A percentile compares a stretch with the other conserved stretches of the same genome.
Evolutionary conservation across 139 green algal genomes (phyloP).

Genomic region (Micromonas commoda): DNA sequence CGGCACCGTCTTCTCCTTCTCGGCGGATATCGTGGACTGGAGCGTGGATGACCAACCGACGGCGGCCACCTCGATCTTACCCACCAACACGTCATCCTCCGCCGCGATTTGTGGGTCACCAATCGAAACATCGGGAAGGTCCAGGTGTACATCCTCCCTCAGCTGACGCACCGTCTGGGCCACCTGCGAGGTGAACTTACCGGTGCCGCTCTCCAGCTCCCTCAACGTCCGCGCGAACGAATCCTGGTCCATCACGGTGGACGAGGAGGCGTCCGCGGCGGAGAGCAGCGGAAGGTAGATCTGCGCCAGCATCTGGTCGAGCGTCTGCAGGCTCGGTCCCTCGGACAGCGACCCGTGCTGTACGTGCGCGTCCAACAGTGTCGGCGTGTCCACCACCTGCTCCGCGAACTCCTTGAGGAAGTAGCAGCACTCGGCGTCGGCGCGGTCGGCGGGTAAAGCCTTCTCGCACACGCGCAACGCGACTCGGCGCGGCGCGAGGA

Average conservation of each 20-base stretch:
- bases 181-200: slow-evolving; percentile 62
- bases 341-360: slow-evolving; percentile 53
- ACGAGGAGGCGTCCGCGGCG: slow-evolving; percentile 34
- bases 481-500: too few relatives aligned
- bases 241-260: neutral
- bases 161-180: slow-evolving; percentile 61
- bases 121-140: slow-evolving; percentile 48
- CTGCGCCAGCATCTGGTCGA: slow-evolving; percentile 53
- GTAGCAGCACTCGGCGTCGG: slow-evolving; percentile 21
- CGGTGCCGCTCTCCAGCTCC: slow-evolving; percentile 58
- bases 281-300: slow-evolving; percentile 54
- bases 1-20: slow-evolving; percentile 39
- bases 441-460: too few relatives aligned
- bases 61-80: slow-evolving; percentile 53
- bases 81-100: slow-evolving; percentile 47
- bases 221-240: neutral
- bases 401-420: slow-evolving; percentile 26
- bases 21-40: slow-evolving; percentile 24
- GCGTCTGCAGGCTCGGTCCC: slow-evolving; percentile 44
- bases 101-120: slow-evolving; percentile 36
- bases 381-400: neutral
- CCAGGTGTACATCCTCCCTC: slow-evolving; percentile 53
- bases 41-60: slow-evolving; percentile 50
- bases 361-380: slow-evolving; percentile 38
- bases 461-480: too few relatives aligned